Conservation (phyloP, 768 basidiomycete genomes). For the Lentinula raphanica region DNA sequence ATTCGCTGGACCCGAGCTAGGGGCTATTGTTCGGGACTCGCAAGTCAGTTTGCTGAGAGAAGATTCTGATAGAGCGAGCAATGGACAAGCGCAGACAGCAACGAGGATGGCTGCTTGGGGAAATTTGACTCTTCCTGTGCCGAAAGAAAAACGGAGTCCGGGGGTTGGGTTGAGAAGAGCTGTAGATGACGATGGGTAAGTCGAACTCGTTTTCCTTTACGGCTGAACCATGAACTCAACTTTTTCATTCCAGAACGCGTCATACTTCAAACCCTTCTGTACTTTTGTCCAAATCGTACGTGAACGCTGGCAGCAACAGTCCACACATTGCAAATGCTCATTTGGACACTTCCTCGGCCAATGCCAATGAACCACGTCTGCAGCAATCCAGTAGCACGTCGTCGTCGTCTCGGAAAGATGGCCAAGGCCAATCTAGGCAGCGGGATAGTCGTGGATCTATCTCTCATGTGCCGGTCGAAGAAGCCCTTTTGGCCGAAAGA, state of each 20-base stretch:
- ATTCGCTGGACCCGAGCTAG: slow-evolving; percentile 1
- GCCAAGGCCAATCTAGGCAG: not conserved
- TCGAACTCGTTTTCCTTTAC: too few species aligned
- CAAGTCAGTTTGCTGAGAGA: not conserved
- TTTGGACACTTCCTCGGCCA: too few species aligned
- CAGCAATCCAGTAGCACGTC: too few species aligned
- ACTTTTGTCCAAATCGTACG: not conserved
- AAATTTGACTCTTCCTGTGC: slow-evolving; percentile 1
- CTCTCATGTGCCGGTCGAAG: slow-evolving; percentile 11
- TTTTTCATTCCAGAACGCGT: too few species aligned
- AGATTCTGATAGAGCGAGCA: not conserved
- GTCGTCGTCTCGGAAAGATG: too few species aligned
- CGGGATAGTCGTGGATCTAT: not conserved
- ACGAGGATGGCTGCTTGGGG: slow-evolving; percentile 8
- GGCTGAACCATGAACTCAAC: not conserved
- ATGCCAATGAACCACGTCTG: too few species aligned
- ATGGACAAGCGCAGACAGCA: not conserved
- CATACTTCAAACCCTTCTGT: too few species aligned
- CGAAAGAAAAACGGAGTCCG: not conserved
- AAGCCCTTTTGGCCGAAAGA: slow-evolving; percentile 17
- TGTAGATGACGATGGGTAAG: not conserved
- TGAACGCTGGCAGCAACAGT: not conserved
- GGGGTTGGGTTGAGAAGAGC: not conserved
- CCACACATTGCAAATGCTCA: not conserved
- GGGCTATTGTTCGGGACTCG: slow-evolving; percentile 5